phyloP scores from a whole-genome alignment of 257 asterid species.

The Pogostemon cablin region DNA sequence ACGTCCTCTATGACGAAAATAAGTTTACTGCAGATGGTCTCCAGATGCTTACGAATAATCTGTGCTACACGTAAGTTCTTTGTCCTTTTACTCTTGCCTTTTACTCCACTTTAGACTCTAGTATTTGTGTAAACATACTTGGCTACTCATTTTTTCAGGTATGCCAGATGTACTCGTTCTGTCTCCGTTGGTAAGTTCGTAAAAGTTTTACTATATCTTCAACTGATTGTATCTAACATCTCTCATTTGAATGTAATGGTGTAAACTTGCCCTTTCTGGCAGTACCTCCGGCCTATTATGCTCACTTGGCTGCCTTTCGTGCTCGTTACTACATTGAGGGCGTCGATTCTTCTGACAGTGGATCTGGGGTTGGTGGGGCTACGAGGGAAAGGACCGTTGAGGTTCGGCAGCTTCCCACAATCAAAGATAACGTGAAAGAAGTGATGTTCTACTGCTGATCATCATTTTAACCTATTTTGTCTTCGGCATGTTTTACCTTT shows the following conservation, averaged over 20 bases:
- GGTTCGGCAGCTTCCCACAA: constrained; percentile 43
- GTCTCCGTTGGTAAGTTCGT: constrained; percentile 66
- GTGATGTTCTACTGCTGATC: constrained; percentile 77
- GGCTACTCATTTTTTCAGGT: constrained; percentile 40
- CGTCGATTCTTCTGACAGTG: constrained; percentile 39
- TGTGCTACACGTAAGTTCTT: constrained; percentile 72
- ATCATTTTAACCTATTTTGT: too few species aligned
- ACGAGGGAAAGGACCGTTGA: constrained; percentile 41
- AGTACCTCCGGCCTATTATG: constrained; percentile 92
- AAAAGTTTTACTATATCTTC: too few species aligned
- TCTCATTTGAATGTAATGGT: too few species aligned
- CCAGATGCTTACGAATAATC: constrained; percentile 60
- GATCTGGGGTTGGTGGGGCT: constrained; percentile 40
- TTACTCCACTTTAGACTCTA: background rate
- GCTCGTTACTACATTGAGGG: constrained; percentile 75
- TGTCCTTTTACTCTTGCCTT: background rate
- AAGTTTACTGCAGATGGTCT: constrained; percentile 65
- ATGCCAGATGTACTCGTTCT: constrained; percentile 75
- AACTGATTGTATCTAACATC: too few species aligned
- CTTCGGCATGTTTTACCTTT: background rate
- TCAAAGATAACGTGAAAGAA: constrained; percentile 55
- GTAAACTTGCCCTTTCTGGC: constrained; percentile 21
- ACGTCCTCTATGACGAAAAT: constrained; percentile 79
- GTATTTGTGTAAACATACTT: background rate
- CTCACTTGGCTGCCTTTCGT: constrained; percentile 77